A percentile compares a stretch with the other conserved stretches of the same genome.
phyloP scores from a whole-genome alignment of 306 rosid species.

The Ammopiptanthus mongolicus region DNA sequence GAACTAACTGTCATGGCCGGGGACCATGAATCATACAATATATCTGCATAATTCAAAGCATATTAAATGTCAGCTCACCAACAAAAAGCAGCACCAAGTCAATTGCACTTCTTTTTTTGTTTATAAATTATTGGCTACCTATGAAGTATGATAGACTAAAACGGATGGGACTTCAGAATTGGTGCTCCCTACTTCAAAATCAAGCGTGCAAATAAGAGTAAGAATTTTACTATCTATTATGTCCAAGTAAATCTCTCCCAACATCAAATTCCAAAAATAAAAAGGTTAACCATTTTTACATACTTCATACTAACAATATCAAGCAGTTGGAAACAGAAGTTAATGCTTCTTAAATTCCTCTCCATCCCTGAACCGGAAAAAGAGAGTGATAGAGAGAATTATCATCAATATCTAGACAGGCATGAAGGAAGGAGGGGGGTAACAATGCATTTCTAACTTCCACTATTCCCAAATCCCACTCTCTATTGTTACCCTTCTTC shows the following conservation, averaged over 20 bases:
- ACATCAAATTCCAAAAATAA: background rate
- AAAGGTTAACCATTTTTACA: background rate
- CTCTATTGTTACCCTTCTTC: constrained; percentile 15
- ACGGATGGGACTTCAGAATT: background rate
- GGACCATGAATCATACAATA: constrained; percentile 99
- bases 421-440: background rate
- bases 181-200: background rate
- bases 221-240: background rate
- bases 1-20: constrained; percentile 99
- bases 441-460: constrained; percentile 17
- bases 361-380: background rate
- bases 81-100: background rate
- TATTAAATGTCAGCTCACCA: constrained; percentile 30
- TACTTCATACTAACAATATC: background rate
- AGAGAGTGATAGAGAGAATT: background rate
- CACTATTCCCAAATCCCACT: background rate
- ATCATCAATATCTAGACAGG: background rate
- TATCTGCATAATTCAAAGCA: constrained; percentile 59
- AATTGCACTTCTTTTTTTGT: background rate
- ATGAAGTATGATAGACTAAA: background rate
- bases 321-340: background rate
- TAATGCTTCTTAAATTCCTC: background rate
- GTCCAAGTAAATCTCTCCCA: constrained; percentile 9
- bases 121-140: background rate
- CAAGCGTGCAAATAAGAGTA: background rate